A percentile compares a stretch with the other conserved stretches of the same genome.
phyloP scores from a whole-genome alignment of 2,329 filamentous ascomycete species.

The Fusarium sp. region DNA sequence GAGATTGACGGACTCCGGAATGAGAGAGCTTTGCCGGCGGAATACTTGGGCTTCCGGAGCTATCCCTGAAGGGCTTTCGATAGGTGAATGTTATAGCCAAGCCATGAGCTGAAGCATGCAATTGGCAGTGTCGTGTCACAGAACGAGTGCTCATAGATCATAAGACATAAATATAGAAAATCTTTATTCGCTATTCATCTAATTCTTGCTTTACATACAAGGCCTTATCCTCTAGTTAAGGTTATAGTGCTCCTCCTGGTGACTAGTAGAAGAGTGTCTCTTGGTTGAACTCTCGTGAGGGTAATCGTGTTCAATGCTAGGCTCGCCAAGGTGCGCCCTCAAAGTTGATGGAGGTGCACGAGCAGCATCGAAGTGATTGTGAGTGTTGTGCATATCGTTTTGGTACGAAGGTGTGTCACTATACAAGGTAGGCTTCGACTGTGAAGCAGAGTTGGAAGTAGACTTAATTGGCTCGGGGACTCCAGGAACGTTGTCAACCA shows the following conservation, averaged over 20 bases:
- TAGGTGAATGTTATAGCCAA: too few relatives aligned
- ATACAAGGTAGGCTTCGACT: conserved; percentile 5
- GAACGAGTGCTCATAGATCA: too few relatives aligned
- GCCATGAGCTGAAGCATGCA: rapidly evolving
- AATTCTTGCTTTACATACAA: too few relatives aligned
- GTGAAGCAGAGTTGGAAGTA: not conserved
- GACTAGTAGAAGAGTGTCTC: conserved; percentile 46
- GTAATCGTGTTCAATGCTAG: conserved; percentile 48
- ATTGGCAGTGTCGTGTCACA: too few relatives aligned
- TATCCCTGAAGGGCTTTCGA: too few relatives aligned
- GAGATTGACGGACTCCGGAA: not conserved
- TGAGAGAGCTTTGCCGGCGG: too few relatives aligned
- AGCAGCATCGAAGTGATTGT: conserved; percentile 32
- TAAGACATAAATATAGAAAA: too few relatives aligned
- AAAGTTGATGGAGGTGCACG: conserved; percentile 45
- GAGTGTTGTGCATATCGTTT: not conserved
- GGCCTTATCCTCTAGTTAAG: conserved; percentile 15
- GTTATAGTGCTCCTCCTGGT: conserved; percentile 48
- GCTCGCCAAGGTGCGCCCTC: conserved; percentile 42
- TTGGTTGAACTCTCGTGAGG: conserved; percentile 48
- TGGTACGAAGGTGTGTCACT: not conserved
- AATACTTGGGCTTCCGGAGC: too few relatives aligned
- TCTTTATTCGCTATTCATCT: not conserved
- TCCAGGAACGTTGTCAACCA: conserved; percentile 29
- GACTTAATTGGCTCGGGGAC: conserved; percentile 2